Evolutionary conservation across 192 early-diverging fungal genomes (phyloP), one percentile per base, ranked within the genome.

Genomic region (Gorgonomyces haynaldii): DNA sequence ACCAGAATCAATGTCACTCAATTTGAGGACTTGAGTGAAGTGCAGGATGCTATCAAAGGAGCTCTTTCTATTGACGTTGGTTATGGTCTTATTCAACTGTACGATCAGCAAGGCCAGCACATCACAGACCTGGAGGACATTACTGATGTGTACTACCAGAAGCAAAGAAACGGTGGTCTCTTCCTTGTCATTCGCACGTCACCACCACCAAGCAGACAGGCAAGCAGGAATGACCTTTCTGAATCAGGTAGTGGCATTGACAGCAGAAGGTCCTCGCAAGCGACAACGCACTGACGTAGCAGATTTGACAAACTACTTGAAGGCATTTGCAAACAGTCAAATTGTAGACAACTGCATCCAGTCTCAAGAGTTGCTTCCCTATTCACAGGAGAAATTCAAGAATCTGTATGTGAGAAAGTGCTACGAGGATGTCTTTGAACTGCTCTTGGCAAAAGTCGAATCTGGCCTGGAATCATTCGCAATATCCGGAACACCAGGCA

Each of bases 351-450:
- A 34, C 7, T 54, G 45, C 42, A 51, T 54, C 13, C 28, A 46
- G 30, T 54, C 52, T 5, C n/a, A n/a, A n/a, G n/a, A n/a, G n/a
- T 25, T 54, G 16, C 45, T 54, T 19, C 54, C 54, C 34, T 56
- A 56, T 52, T 26, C 54, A 4, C 50, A 54, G 26, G 20, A 57
- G 7, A 20, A 56, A 53, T 12, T 56, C 15, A 0, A 52, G 28
- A 56, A 56, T n/a, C 2, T 56, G 0, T 56, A 37, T 16, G 48
- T 56, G 16, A 42, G 54, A 56, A 53, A 54, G 49, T 56, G 54
- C 54, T 56, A 56, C 27, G 19, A 56, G 27, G 43, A 56, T 53
- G 54, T 56, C 1, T 56, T 56, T 56, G 16, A 42, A 13, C 52
- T 56, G 28, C 52, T 56, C 0, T 36, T 56, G 43, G 17, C 7